phyloP scores from a whole-genome alignment of 345 rosid species.

The Linum usitatissimum region DNA sequence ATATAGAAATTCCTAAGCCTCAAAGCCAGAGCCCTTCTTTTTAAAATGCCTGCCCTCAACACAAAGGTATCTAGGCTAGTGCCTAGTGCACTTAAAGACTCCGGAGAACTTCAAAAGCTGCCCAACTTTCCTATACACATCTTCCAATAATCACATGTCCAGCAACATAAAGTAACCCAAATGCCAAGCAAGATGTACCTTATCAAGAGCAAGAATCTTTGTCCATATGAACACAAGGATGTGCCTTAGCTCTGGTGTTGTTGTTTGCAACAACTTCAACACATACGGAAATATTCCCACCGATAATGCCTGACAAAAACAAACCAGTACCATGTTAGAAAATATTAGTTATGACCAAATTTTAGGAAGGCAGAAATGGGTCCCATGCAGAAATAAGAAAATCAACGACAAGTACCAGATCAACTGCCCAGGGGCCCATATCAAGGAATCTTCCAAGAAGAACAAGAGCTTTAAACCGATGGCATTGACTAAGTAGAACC shows the following conservation, averaged over 20 bases:
- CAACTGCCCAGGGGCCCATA: slow-evolving; percentile 99
- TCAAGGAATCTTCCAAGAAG: slow-evolving; percentile 98
- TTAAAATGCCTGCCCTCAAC: neutral
- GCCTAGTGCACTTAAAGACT: neutral
- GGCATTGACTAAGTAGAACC: slow-evolving; percentile 99
- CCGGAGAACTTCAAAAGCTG: neutral
- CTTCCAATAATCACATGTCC: neutral
- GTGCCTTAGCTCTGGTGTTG: slow-evolving; percentile 86
- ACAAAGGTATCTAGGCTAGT: neutral
- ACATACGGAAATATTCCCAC: slow-evolving; percentile 99
- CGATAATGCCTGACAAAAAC: slow-evolving; percentile 71
- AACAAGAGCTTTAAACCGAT: slow-evolving; percentile 91
- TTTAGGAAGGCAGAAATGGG: neutral
- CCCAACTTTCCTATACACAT: neutral
- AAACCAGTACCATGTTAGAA: neutral
- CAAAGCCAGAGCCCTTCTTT: neutral
- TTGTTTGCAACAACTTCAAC: slow-evolving; percentile 87
- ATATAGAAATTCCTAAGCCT: neutral
- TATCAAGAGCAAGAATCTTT: slow-evolving; percentile 95
- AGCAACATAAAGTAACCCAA: neutral
- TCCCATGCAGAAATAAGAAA: neutral
- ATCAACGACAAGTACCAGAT: slow-evolving; percentile 48
- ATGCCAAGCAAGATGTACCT: slow-evolving; percentile 35
- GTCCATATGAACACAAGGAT: slow-evolving; percentile 99
- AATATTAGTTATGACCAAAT: neutral